These are phyloP conservation scores for Phanerodontia chrysosporium DNA, from an alignment of 768 basidiomycete species.

Conservation along the genomic window DNA sequence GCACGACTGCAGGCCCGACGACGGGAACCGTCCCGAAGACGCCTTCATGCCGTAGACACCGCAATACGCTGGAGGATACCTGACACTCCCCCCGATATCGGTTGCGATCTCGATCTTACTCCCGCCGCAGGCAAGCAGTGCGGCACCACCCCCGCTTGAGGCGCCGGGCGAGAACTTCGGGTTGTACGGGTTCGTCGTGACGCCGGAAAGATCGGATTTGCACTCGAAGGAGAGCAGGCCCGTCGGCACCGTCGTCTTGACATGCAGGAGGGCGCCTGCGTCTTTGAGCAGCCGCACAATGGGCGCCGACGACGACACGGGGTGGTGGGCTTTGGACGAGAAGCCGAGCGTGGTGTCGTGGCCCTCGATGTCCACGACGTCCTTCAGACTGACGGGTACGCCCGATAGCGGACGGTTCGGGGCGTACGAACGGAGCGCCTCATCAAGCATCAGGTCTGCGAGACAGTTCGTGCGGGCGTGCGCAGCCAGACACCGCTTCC, in stretches of 20 bases:
- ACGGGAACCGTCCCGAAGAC: constrained; percentile 35
- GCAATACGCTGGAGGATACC: constrained; percentile 45
- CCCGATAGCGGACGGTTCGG: constrained; percentile 33
- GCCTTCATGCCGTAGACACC: constrained; percentile 42
- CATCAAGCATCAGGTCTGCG: constrained; percentile 40
- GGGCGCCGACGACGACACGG: constrained; percentile 30
- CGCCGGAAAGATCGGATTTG: constrained; percentile 41
- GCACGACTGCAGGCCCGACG: constrained; percentile 26
- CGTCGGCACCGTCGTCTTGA: constrained; percentile 41
- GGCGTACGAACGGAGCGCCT: constrained; percentile 15
- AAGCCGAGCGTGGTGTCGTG: constrained; percentile 44
- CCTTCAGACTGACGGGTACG: constrained; percentile 47
- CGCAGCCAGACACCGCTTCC: constrained; percentile 35
- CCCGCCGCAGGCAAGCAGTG: constrained; percentile 43
- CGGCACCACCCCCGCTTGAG: constrained; percentile 49
- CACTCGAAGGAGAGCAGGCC: constrained; percentile 38
- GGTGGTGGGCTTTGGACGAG: constrained; percentile 34
- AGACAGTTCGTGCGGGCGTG: constrained; percentile 48
- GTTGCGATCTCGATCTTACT: constrained; percentile 42
- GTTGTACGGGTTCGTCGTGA: constrained; percentile 46
- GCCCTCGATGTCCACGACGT: constrained; percentile 41
- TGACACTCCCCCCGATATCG: constrained; percentile 47
- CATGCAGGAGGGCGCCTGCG: constrained; percentile 39
- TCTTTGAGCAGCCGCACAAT: constrained; percentile 37
- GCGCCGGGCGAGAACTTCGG: constrained; percentile 38